Evolutionary conservation across 176 grass and related monocot genomes (phyloP).

Genomic region (Oryza glaberrima): DNA sequence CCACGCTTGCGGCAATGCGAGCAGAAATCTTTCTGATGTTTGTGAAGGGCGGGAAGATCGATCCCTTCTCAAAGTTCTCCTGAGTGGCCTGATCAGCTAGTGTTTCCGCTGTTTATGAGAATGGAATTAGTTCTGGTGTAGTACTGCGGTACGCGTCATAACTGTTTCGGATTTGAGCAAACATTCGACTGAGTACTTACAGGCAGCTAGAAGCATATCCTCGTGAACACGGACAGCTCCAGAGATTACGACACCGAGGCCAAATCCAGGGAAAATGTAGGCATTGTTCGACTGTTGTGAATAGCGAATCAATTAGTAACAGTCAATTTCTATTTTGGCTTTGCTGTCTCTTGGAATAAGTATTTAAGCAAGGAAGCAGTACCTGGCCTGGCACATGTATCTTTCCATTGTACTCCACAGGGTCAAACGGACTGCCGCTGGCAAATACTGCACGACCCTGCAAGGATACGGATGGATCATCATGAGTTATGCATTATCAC

Average conservation of each 20-base stretch:
- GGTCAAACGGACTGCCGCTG: conserved; percentile 95
- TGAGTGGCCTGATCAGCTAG: conserved; percentile 76
- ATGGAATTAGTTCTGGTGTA: background rate
- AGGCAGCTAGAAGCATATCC: conserved; percentile 96
- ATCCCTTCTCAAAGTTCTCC: conserved; percentile 72
- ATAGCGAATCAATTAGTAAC: conserved; percentile 33
- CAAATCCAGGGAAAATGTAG: conserved; percentile 97
- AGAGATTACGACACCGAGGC: conserved; percentile 85
- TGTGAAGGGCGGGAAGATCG: conserved; percentile 90
- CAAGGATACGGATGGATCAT: conserved; percentile 32
- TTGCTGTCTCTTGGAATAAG: background rate
- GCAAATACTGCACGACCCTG: conserved; percentile 94
- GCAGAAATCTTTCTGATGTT: conserved; percentile 95
- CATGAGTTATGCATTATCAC: background rate
- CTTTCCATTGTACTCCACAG: conserved; percentile 79
- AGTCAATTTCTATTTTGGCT: background rate
- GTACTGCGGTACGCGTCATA: background rate
- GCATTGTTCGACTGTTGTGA: conserved; percentile 87
- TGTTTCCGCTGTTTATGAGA: conserved; percentile 66
- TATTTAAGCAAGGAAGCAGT: conserved; percentile 28
- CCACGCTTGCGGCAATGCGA: conserved; percentile 77
- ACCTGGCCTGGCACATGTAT: conserved; percentile 87
- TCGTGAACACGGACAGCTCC: conserved; percentile 90
- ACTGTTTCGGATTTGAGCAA: background rate
- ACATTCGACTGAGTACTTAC: conserved; percentile 53